Evolutionary conservation across 2,329 filamentous ascomycete species (phyloP).

Genomic region (Ophiostoma sp.): DNA sequence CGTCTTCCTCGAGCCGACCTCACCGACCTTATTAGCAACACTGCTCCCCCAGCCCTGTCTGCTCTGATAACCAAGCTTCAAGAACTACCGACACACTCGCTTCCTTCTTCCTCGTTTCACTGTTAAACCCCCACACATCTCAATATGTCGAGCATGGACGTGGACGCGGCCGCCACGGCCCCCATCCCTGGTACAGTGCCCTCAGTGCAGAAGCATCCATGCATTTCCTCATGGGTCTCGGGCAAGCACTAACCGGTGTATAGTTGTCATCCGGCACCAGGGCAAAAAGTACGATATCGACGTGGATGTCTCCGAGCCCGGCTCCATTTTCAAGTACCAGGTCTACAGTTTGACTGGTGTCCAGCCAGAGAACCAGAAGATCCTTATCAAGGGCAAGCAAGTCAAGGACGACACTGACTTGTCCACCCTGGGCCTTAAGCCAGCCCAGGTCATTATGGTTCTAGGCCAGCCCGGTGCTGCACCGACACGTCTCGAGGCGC

Average conservation of each 20-base stretch:
- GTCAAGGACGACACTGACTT: constrained; percentile 93
- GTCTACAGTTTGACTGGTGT: constrained; percentile 93
- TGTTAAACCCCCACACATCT: not conserved
- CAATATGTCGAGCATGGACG: constrained; percentile 23
- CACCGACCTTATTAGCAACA: not conserved
- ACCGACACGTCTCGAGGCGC: constrained; percentile 57
- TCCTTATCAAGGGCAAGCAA: constrained; percentile 87
- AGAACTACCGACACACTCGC: not conserved
- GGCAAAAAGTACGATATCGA: constrained; percentile 95
- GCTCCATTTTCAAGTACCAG: constrained; percentile 93
- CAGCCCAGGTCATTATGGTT: constrained; percentile 88
- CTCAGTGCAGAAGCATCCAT: not conserved
- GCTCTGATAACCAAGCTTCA: not conserved
- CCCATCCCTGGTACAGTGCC: constrained; percentile 17
- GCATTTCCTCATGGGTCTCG: not conserved
- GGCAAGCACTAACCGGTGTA: not conserved
- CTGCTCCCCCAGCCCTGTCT: not conserved
- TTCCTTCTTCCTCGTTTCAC: not conserved
- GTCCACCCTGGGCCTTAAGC: constrained; percentile 75
- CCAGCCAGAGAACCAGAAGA: constrained; percentile 93
- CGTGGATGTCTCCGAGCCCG: constrained; percentile 74
- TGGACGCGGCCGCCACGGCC: constrained; percentile 18
- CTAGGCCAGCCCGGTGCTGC: constrained; percentile 79
- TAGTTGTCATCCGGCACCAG: constrained; percentile 89
- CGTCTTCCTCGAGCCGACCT: not conserved